Evolutionary conservation across 1,139 yeast species (phyloP), one percentile per base, ranked within the genome.

Genomic region (Suzukiozyma palmioleophila): DNA sequence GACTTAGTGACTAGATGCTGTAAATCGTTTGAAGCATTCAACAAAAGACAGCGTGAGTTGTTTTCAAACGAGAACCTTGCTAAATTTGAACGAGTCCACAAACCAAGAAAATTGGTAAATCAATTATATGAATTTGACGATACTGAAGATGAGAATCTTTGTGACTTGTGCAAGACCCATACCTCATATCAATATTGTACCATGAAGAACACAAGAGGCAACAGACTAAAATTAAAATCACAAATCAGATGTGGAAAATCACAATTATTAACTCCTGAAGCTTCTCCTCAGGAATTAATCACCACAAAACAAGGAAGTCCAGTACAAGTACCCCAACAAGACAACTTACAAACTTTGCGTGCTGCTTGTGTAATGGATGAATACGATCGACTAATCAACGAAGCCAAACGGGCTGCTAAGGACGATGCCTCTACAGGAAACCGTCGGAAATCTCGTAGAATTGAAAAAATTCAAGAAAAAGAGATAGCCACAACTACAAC

Each of bases 121-220:
- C 24, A 35, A 3, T n/a, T 43, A 8, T 44, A 45, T 3, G 49
- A 52, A 4, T 49, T 46, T 25, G 52, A 50, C 9, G 53, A 50
- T 6, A 69, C 59, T 5, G 68, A 63, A 1, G 71, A 63, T 29
- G 74, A 69, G 37, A 57, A 53, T 18, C 51, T 69, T 33, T 71
- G 76, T 53, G 72, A 61, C 35, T 42, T 56, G 4, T 71, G 76
- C 47, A 59, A 67, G 36, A 67, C 75, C 2, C 61, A 64, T 39
- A 52, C 69, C 14, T 59, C 69, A 0, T 67, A 62, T 47, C 69
- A 63, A 38, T 69, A 64, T 46, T 64, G 70, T 48, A 48, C 56
- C 16, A 51, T 66, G 33, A 55, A 62, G 43, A 65, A 65, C 39
- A 40, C 50, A 21, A 18, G 22, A 18, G 22, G 22, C 22, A 28